Conservation (phyloP, 176 grass and related monocot species). For the Aegilops tauschii region DNA sequence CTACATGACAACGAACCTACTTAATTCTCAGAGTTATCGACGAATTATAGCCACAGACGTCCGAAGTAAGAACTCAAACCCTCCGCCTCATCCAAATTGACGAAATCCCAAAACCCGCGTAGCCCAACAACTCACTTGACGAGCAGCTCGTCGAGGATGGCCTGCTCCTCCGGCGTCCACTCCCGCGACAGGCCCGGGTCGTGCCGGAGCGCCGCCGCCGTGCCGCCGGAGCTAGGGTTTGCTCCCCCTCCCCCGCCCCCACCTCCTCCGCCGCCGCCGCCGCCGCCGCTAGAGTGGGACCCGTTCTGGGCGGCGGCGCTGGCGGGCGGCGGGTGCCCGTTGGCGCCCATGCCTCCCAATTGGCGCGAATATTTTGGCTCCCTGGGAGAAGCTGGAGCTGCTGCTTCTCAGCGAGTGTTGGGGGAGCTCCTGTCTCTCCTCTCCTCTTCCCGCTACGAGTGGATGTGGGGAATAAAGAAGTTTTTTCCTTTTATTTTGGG, state of each 20-base stretch:
- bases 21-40: constrained; percentile 23
- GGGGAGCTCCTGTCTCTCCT: constrained; percentile 19
- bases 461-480: constrained; percentile 36
- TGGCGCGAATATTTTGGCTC: constrained; percentile 19
- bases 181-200: constrained; percentile 78
- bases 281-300: constrained; percentile 35
- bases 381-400: constrained; percentile 25
- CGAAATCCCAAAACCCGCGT: constrained; percentile 3
- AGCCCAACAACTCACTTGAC: constrained; percentile 56
- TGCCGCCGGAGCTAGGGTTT: constrained; percentile 71
- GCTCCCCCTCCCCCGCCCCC: constrained; percentile 30
- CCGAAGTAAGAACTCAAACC: background rate
- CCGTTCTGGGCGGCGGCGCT: constrained; percentile 40
- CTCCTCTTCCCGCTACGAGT: constrained; percentile 27
- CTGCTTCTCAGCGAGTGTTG: background rate
- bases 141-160: constrained; percentile 65
- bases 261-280: constrained; percentile 11
- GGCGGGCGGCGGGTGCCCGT: constrained; percentile 63
- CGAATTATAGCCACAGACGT: constrained; percentile 8
- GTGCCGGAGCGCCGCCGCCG: constrained; percentile 54
- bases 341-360: constrained; percentile 57
- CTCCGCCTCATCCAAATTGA: background rate
- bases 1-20: background rate
- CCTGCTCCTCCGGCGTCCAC: constrained; percentile 83
- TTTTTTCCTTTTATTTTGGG: constrained; percentile 14